Conservation (phyloP, 2,329 filamentous ascomycete species). For the Sclerotinia borealis region DNA sequence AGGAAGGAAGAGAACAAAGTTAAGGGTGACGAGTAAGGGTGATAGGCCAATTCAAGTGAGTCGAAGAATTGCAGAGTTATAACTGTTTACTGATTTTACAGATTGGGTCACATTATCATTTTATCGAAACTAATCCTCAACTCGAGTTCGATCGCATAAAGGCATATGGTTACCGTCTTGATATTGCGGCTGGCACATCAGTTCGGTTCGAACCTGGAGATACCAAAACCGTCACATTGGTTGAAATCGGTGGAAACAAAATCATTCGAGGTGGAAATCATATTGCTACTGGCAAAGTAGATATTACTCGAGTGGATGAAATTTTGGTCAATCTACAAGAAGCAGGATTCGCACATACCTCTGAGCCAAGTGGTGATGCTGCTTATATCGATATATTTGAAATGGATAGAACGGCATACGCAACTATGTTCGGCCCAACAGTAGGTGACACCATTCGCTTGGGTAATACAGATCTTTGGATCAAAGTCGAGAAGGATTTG, state of each 20-base stretch:
- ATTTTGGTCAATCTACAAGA: constrained; percentile 62
- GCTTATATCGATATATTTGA: constrained; percentile 54
- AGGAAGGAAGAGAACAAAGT: constrained; percentile 63
- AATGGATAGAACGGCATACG: constrained; percentile 75
- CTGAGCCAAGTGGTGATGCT: constrained; percentile 52
- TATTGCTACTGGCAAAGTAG: constrained; percentile 67
- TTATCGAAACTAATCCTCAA: constrained; percentile 88
- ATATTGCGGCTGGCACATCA: constrained; percentile 86
- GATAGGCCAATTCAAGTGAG: constrained; percentile 82
- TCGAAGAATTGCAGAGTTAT: not conserved
- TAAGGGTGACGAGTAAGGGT: constrained; percentile 78
- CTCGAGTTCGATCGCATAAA: constrained; percentile 79
- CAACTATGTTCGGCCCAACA: constrained; percentile 87
- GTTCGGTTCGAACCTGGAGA: constrained; percentile 93
- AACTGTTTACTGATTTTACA: constrained; percentile 28
- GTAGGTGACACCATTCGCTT: constrained; percentile 79
- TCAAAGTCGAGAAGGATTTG: constrained; percentile 80
- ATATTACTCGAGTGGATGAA: constrained; percentile 53
- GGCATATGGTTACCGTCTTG: constrained; percentile 79
- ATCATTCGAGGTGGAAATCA: constrained; percentile 80
- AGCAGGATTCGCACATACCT: constrained; percentile 72
- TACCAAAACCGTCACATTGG: constrained; percentile 79
- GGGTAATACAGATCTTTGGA: constrained; percentile 81
- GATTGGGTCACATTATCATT: constrained; percentile 91
- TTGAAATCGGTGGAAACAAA: constrained; percentile 77